Evolutionary conservation across 108 stramenopile species (phyloP).

Genomic region (Cyclotella distinguenda): DNA sequence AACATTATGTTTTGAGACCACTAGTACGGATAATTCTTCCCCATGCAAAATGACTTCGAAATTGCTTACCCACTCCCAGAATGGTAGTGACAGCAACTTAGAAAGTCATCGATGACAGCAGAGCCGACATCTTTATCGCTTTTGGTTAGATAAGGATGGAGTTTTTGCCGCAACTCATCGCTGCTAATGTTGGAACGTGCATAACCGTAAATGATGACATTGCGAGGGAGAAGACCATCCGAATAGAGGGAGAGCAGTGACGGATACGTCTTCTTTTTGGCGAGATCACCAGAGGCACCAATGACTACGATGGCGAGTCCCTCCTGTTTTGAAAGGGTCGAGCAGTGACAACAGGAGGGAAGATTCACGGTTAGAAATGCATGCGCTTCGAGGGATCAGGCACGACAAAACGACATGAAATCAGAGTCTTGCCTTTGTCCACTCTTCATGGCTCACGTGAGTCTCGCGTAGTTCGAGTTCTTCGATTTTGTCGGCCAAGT

Average conservation of each 20-base stretch:
- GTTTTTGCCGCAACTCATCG: conserved; percentile 77
- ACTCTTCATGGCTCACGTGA: conserved; percentile 26
- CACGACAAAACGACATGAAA: background rate
- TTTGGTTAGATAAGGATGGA: conserved; percentile 69
- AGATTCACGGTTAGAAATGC: background rate
- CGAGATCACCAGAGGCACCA: conserved; percentile 94
- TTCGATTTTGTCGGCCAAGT: too few species aligned
- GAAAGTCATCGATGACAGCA: conserved; percentile 69
- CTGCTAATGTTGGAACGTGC: conserved; percentile 83
- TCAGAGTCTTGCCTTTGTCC: conserved; percentile 1
- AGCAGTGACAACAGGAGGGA: background rate
- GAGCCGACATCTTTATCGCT: conserved; percentile 32
- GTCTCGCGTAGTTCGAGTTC: conserved; percentile 2
- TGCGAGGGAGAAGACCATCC: conserved; percentile 71
- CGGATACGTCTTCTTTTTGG: conserved; percentile 97
- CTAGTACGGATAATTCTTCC: too few species aligned
- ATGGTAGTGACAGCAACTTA: conserved; percentile 73
- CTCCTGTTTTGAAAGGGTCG: conserved; percentile 3
- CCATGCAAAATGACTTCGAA: too few species aligned
- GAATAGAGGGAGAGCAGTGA: conserved; percentile 84
- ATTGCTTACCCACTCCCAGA: conserved; percentile 60
- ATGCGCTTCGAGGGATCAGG: background rate
- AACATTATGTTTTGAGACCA: too few species aligned
- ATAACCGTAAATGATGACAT: conserved; percentile 85
- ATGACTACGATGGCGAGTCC: conserved; percentile 72